Base-by-base conservation (phyloP, 345 rosid genomes). In the Brassica nigra region DNA sequence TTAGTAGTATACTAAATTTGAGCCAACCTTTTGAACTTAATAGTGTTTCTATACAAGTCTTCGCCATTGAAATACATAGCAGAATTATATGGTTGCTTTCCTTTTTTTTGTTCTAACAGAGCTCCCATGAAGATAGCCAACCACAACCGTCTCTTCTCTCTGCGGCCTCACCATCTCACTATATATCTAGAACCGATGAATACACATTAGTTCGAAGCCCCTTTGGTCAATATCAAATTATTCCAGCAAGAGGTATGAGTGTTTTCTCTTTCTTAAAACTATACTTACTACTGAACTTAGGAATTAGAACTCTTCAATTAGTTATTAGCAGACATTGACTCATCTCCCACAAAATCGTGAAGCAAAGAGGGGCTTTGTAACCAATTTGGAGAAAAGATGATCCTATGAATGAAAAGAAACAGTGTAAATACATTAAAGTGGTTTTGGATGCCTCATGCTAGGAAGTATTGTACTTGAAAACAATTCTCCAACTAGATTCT, bases 401-500 rank as follows among this genome's bases (percentile, higher is more conserved):
- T 34, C 39, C 8, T 34, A 23, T 23, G 27, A 23, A 23, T 23
- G 27, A 23, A 23, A 23, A 23, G 1, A 23, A 65, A 66, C 80
- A 29, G 44, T 86, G 80, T 18, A 84, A 91, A 76, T 84, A 83
- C 52, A 85, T 92, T 47, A 87, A 83, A 75, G 85, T 82, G 18
- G 91, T 89, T 59, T 70, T 92, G 66, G 86, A 83, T 18, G 84
- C 82, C 71, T 72, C 86, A 79, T 70, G 83, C 77, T 90, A 93
- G 92, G 47, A 92, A 78, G 92, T 89, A 57, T 78, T 91, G 66
- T 88, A 85, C 71, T 81, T 88, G 78, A 90, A 80, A 82, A 87
- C 88, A 34, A 68, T 36, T 36, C 8, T 36, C 42, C 42, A 36
- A 6, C 42, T 10, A 36, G 42, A 8, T 36, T 36, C 2, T 36